Evolutionary conservation across 1,284 basidiomycete genomes (phyloP).

Genomic region (Leccinum solheimii): DNA sequence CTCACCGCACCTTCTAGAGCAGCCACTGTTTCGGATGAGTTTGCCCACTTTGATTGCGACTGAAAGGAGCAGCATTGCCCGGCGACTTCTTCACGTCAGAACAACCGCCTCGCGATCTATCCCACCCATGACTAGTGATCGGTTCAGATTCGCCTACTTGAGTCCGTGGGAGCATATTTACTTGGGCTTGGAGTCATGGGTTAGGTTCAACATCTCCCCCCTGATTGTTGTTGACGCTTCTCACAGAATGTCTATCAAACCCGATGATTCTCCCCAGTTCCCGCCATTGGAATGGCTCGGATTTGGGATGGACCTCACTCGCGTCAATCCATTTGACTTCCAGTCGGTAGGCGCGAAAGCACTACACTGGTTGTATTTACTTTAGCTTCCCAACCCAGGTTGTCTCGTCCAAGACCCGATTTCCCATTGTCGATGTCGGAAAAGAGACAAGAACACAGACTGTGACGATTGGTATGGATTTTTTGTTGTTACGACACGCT

Average conservation of each 20-base stretch:
- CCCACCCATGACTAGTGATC: not conserved
- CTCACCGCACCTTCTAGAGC: not conserved
- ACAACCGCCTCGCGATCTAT: not conserved
- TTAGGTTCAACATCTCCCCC: not conserved
- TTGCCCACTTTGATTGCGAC: not conserved
- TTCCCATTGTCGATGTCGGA: not conserved
- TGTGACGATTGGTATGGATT: not conserved
- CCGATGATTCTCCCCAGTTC: not conserved
- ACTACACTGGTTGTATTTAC: not conserved
- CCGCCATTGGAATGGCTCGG: not conserved
- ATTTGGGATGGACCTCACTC: not conserved
- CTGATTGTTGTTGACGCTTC: not conserved
- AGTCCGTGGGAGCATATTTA: not conserved
- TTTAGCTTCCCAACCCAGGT: not conserved
- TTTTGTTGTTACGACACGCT: not conserved
- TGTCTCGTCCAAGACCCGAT: not conserved
- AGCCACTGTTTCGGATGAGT: not conserved
- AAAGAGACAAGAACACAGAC: not conserved
- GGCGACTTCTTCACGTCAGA: not conserved
- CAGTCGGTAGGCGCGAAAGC: not conserved
- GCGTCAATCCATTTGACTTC: not conserved
- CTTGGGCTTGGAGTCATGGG: not conserved
- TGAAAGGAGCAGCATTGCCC: not conserved
- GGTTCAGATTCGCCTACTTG: not conserved
- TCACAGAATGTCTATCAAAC: not conserved